A percentile compares a stretch with the other conserved stretches of the same genome.
phyloP scores from a whole-genome alignment of 1,284 basidiomycete genomes.

The Fomes fomentarius region DNA sequence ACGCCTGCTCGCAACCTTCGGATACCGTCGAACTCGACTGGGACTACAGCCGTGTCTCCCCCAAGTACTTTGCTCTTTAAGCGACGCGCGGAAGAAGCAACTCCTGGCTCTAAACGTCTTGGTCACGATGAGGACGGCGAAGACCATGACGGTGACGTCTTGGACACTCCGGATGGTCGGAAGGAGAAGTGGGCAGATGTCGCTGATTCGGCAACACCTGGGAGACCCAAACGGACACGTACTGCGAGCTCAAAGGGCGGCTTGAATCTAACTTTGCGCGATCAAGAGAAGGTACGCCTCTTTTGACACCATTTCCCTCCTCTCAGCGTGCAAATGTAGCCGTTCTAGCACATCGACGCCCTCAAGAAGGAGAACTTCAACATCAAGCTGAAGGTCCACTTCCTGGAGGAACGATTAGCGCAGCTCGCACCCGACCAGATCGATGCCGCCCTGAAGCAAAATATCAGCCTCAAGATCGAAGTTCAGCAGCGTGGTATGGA shows the following conservation, averaged over 20 bases:
- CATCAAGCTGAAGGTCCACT: conserved; percentile 92
- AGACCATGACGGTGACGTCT: conserved; percentile 47
- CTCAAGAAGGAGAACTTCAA: conserved; percentile 96
- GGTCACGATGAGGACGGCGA: conserved; percentile 32
- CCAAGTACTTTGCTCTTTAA: conserved; percentile 28
- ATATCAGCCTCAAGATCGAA: conserved; percentile 92
- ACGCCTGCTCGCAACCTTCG: conserved; percentile 56
- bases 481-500: conserved; percentile 91
- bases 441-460: conserved; percentile 90
- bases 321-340: not conserved
- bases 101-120: conserved; percentile 34
- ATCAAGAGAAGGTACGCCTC: conserved; percentile 85
- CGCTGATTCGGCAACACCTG: conserved; percentile 50
- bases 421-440: conserved; percentile 91
- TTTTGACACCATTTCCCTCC: not conserved
- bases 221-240: conserved; percentile 47
- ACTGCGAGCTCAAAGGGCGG: conserved; percentile 52
- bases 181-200: conserved; percentile 53
- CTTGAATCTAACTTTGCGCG: conserved; percentile 78
- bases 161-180: conserved; percentile 54
- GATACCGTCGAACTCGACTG: conserved; percentile 55
- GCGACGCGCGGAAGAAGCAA: conserved; percentile 34
- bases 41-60: conserved; percentile 51
- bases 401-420: conserved; percentile 88
- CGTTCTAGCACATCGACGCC: conserved; percentile 84